These are phyloP conservation scores for Serendipita vermifera DNA, from an alignment of 768 basidiomycete species.

Conservation along the genomic window DNA sequence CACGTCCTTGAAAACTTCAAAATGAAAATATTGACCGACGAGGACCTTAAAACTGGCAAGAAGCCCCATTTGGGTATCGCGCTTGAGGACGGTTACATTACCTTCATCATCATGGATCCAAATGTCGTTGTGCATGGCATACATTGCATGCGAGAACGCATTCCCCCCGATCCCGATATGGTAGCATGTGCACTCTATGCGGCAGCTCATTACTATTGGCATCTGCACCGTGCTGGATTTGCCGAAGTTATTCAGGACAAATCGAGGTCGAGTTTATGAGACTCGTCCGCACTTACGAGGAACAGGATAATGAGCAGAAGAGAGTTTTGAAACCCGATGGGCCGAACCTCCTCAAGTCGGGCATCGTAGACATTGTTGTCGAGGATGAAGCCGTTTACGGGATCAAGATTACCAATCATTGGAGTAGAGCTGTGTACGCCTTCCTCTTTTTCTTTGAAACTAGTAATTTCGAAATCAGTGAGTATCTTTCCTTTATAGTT, in stretches of 20 bases:
- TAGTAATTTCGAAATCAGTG: slow-evolving; percentile 20
- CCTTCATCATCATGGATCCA: neutral
- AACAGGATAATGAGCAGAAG: slow-evolving; percentile 4
- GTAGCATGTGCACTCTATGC: slow-evolving; percentile 5
- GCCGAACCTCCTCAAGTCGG: slow-evolving; percentile 10
- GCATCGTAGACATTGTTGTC: slow-evolving; percentile 17
- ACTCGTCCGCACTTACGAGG: neutral
- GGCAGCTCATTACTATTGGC: slow-evolving; percentile 13
- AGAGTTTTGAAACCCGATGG: too few relatives aligned
- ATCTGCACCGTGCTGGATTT: neutral
- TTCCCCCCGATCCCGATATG: neutral
- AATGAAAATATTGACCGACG: too few relatives aligned
- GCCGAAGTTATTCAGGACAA: too few relatives aligned
- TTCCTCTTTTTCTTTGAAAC: slow-evolving; percentile 23
- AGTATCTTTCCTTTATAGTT: neutral
- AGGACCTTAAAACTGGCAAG: too few relatives aligned
- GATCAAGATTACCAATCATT: slow-evolving; percentile 20
- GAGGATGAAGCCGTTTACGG: slow-evolving; percentile 16
- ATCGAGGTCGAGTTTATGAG: slow-evolving; percentile 9
- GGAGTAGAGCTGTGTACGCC: slow-evolving; percentile 16
- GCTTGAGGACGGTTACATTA: too few relatives aligned
- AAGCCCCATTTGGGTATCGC: too few relatives aligned
- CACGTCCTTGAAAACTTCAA: too few relatives aligned
- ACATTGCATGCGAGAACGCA: neutral
- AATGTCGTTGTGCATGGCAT: neutral